Evolutionary conservation across 139 green algal genomes (phyloP).

Genomic region (Chlamydomonas schloesseri): DNA sequence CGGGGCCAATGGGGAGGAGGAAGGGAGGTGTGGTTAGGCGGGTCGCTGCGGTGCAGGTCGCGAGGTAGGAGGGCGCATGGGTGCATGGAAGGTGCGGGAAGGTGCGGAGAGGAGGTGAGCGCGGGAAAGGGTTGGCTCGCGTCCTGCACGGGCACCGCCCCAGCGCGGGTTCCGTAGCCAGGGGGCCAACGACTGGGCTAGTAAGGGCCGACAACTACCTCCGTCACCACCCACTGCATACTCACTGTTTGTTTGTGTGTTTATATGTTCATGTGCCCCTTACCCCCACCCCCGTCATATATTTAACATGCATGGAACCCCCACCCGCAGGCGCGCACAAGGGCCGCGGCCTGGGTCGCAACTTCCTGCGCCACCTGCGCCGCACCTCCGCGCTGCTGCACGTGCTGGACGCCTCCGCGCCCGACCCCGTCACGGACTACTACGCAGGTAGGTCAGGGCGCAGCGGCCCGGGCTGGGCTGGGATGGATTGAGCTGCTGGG

Average conservation of each 20-base stretch:
- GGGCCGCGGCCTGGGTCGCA: conserved; percentile 83
- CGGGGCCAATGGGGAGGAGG: background rate
- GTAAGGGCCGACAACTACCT: too few species aligned
- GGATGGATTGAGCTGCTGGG: background rate
- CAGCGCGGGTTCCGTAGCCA: too few species aligned
- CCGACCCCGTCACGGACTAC: conserved; percentile 84
- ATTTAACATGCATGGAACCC: too few species aligned
- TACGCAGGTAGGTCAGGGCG: conserved; percentile 66
- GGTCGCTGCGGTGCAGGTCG: background rate
- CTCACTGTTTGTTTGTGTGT: too few species aligned
- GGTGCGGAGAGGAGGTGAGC: background rate
- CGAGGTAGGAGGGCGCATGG: too few species aligned
- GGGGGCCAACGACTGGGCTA: too few species aligned
- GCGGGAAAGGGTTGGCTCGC: too few species aligned
- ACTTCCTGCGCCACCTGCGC: conserved; percentile 91
- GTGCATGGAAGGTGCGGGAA: background rate
- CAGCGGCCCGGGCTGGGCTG: too few species aligned
- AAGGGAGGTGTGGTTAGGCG: too few species aligned
- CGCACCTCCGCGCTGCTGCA: conserved; percentile 82
- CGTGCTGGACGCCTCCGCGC: conserved; percentile 80
- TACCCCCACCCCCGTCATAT: background rate
- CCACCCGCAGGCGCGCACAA: conserved; percentile 64
- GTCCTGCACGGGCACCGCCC: too few species aligned
- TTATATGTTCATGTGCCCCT: too few species aligned
- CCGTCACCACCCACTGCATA: too few species aligned